phyloP scores from a whole-genome alignment of 768 basidiomycete species.

The Fomitopsis serialis region DNA sequence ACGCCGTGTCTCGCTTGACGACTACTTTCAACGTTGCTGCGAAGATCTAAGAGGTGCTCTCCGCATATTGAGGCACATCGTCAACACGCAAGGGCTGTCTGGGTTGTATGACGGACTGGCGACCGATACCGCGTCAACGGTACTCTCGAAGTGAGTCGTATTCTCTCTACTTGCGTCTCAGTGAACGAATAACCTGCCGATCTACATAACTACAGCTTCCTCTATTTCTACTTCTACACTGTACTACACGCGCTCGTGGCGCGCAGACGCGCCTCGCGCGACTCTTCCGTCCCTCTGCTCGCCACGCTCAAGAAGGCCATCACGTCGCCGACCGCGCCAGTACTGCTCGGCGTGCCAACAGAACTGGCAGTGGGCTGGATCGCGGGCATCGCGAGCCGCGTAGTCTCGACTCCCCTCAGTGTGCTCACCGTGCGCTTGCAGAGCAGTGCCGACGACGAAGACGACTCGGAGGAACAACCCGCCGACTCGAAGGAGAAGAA shows the following conservation, averaged over 20 bases:
- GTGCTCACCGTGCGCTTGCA: slow-evolving; percentile 53
- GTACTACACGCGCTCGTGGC: slow-evolving; percentile 39
- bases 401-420: slow-evolving; percentile 49
- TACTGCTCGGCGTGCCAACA: slow-evolving; percentile 31
- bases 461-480: slow-evolving; percentile 1
- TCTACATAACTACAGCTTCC: slow-evolving; percentile 36
- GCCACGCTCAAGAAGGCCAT: slow-evolving; percentile 4
- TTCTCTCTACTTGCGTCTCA: background rate
- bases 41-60: slow-evolving; percentile 27
- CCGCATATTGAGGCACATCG: slow-evolving; percentile 31
- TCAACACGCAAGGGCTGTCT: slow-evolving; percentile 34
- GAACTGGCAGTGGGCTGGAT: slow-evolving; percentile 52
- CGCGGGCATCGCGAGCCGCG: slow-evolving; percentile 51
- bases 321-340: slow-evolving; percentile 8
- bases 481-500: slow-evolving; percentile 11
- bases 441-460: slow-evolving; percentile 32
- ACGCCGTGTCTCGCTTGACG: background rate
- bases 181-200: too few species aligned
- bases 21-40: background rate
- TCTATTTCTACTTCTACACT: slow-evolving; percentile 57
- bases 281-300: background rate
- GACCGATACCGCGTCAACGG: slow-evolving; percentile 48
- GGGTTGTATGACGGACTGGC: slow-evolving; percentile 48
- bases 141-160: slow-evolving; percentile 12
- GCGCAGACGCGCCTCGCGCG: slow-evolving; percentile 19